Percentiles rank a stretch among this genome's conserved stretches.
These are phyloP conservation scores for Fraxinus quadrangulata DNA, from an alignment of 257 asterid species.

Conservation along the genomic window DNA sequence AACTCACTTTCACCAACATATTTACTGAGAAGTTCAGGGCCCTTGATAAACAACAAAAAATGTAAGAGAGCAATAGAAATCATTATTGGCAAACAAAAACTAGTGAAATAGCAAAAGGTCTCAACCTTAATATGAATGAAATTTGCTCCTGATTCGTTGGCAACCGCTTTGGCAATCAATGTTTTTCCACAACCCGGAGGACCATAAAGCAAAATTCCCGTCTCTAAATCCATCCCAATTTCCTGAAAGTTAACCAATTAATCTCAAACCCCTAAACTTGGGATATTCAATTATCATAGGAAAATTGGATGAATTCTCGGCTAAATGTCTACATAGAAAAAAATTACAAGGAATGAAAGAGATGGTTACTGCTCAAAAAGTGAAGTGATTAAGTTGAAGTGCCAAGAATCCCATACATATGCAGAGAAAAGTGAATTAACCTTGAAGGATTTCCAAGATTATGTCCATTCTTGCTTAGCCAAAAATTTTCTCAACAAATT, in stretches of 20 bases:
- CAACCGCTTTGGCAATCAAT: conserved; percentile 93
- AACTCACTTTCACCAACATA: conserved; percentile 96
- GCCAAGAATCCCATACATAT: neutral
- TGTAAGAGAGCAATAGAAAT: conserved; percentile 12
- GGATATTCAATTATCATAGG: neutral
- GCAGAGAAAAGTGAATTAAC: neutral
- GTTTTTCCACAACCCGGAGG: conserved; percentile 99
- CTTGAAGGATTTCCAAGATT: neutral
- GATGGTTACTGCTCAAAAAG: neutral
- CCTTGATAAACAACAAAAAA: conserved; percentile 45
- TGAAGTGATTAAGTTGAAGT: neutral
- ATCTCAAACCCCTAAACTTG: neutral
- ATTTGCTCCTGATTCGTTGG: conserved; percentile 90
- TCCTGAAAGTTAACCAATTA: conserved; percentile 37
- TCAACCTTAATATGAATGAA: conserved; percentile 87
- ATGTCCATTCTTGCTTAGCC: neutral
- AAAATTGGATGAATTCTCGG: neutral
- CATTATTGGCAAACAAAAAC: conserved; percentile 18
- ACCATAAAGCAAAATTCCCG: conserved; percentile 91
- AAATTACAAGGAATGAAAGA: neutral
- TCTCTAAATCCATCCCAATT: conserved; percentile 58
- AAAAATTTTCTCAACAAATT: neutral
- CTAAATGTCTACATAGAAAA: too few relatives aligned
- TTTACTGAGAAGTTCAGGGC: conserved; percentile 85
- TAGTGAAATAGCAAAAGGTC: neutral